Evolutionary conservation across 1,284 basidiomycete genomes (phyloP).

Genomic region (Microbotryum silenes-acaulis): DNA sequence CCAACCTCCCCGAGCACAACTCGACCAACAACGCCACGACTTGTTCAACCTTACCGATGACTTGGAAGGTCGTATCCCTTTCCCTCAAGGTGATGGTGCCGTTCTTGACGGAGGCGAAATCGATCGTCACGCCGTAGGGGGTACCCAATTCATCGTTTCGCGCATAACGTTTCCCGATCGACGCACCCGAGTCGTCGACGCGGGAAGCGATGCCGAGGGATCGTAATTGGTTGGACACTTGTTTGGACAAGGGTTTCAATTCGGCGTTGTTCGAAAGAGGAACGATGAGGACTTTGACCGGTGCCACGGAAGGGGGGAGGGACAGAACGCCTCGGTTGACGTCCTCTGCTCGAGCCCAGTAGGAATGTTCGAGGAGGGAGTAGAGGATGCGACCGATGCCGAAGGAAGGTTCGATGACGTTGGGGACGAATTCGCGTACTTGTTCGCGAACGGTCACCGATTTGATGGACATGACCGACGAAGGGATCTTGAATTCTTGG

Average conservation of each 20-base stretch:
- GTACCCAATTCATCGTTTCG: constrained; percentile 98
- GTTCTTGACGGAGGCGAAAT: constrained; percentile 89
- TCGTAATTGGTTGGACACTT: constrained; percentile 82
- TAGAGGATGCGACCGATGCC: constrained; percentile 96
- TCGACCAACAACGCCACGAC: constrained; percentile 65
- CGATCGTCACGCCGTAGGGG: constrained; percentile 90
- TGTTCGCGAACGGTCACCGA: constrained; percentile 84
- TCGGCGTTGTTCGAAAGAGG: constrained; percentile 84
- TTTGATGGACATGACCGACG: constrained; percentile 71
- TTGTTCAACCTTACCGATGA: constrained; percentile 86
- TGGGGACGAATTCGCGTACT: constrained; percentile 93
- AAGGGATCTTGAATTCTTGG: constrained; percentile 62
- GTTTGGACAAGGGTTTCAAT: constrained; percentile 73
- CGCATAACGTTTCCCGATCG: constrained; percentile 94
- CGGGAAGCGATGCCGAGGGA: constrained; percentile 80
- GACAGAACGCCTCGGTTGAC: constrained; percentile 82
- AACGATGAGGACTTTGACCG: constrained; percentile 92
- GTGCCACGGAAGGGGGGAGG: constrained; percentile 81
- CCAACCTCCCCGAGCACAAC: constrained; percentile 51
- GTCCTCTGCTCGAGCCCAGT: constrained; percentile 90
- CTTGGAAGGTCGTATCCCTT: constrained; percentile 86
- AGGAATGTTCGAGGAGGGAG: constrained; percentile 87
- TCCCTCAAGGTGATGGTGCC: constrained; percentile 85
- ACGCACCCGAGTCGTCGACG: constrained; percentile 90
- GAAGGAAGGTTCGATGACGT: constrained; percentile 98